Evolutionary conservation across 1,139 yeast species (phyloP).

Genomic region (Geotrichum bryndzae): DNA sequence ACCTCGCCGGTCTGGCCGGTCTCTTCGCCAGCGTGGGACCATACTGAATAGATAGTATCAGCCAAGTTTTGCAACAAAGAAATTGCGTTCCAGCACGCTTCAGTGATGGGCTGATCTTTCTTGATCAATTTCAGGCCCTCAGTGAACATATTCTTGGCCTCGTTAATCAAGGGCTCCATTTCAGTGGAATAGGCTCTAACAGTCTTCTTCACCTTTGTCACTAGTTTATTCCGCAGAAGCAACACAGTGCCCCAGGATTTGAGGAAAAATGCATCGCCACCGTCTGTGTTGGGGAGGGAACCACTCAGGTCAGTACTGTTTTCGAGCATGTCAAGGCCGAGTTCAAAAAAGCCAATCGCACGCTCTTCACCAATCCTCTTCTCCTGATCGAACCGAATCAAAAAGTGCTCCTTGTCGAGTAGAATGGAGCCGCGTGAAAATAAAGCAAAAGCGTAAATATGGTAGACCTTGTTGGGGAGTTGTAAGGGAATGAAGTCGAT

Average conservation of each 20-base stretch:
- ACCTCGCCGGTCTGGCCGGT: not conserved
- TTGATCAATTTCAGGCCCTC: slow-evolving; percentile 14
- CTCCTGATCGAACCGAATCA: not conserved
- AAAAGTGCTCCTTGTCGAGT: not conserved
- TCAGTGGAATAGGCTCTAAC: not conserved
- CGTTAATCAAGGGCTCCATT: not conserved
- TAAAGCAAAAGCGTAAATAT: slow-evolving; percentile 67
- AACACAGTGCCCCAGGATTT: not conserved
- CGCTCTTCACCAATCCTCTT: not conserved
- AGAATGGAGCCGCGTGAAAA: not conserved
- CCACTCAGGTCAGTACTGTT: slow-evolving; percentile 6
- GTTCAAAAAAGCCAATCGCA: not conserved
- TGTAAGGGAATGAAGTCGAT: slow-evolving; percentile 17
- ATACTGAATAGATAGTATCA: not conserved
- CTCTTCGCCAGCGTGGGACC: not conserved
- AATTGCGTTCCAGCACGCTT: not conserved
- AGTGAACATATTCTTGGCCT: not conserved
- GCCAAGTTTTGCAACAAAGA: not conserved
- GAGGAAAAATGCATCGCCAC: not conserved
- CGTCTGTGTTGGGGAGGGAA: not conserved
- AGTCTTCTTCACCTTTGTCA: not conserved
- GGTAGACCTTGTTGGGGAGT: slow-evolving; percentile 59
- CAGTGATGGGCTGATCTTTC: slow-evolving; percentile 9
- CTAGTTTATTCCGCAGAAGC: not conserved
- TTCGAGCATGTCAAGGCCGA: not conserved